Evolutionary conservation across 2,329 filamentous ascomycete species (phyloP).

Genomic region (Xylaria sp.): DNA sequence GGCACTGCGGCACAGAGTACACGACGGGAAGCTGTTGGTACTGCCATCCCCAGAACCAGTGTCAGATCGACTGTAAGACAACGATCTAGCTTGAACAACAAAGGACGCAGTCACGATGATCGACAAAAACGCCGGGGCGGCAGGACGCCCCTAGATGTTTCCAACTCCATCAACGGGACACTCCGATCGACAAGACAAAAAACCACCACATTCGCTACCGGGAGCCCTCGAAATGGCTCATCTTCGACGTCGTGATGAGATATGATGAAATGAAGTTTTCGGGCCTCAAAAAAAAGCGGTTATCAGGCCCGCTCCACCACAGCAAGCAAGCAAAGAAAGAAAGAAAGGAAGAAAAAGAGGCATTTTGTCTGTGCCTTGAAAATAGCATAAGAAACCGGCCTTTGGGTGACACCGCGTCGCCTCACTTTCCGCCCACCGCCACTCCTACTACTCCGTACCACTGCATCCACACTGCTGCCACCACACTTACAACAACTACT

Average conservation of each 20-base stretch:
- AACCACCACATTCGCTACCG: slow-evolving; percentile 5
- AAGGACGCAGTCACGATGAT: slow-evolving; percentile 10
- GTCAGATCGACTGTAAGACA: slow-evolving; percentile 9
- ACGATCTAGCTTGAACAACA: slow-evolving; percentile 10
- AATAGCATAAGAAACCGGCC: neutral
- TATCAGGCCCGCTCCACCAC: neutral
- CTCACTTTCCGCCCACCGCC: neutral
- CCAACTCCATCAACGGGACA: slow-evolving; percentile 9
- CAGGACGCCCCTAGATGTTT: slow-evolving; percentile 10
- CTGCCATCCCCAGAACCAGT: slow-evolving; percentile 33
- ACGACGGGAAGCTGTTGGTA: slow-evolving; percentile 35
- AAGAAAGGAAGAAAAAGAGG: neutral
- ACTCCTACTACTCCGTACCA: neutral
- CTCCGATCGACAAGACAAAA: neutral
- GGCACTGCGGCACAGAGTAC: slow-evolving; percentile 35
- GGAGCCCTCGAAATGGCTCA: slow-evolving; percentile 1
- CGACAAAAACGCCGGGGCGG: slow-evolving; percentile 5
- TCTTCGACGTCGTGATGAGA: slow-evolving; percentile 10
- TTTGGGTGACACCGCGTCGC: slow-evolving; percentile 12
- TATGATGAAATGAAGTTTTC: slow-evolving; percentile 7
- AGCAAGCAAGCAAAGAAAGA: neutral
- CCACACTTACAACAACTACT: too few species aligned
- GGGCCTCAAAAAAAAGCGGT: neutral
- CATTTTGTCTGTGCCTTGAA: neutral
- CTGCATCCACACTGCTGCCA: too few species aligned